Evolutionary conservation across 192 early-diverging fungal species (phyloP), one percentile per base, ranked within the genome.

Genomic region (Backusella circina): DNA sequence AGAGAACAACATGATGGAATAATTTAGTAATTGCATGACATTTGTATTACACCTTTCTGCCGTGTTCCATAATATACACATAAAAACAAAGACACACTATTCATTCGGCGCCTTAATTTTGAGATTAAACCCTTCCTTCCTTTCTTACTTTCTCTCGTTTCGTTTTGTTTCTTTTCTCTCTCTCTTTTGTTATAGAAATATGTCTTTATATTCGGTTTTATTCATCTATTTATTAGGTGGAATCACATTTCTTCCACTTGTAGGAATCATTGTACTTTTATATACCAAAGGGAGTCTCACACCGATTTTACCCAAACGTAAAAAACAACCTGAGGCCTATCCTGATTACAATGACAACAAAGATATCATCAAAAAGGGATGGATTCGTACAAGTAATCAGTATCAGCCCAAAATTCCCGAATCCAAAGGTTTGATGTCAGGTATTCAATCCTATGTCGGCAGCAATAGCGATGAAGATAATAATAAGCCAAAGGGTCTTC

Each of bases 301-400:
- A 47, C 69, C 69, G 10, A 33, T 66, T 33, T 30, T 70, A 28
- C 37, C 28, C 6, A 26, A 38, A 44, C 69, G 23, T 7, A 13
- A 16, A 23, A 28, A 70, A 13, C 23, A 39, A 30, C 21, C 26
- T 18, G 67, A 70, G 18, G 69, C 2, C 3, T 28, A 41, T 47
- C 39, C 23, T 28, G 54, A 44, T 47, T 38, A 70, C 33, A 41
- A 47, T 41, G n/a, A 35, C 23, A 38, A 30, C 41, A 31, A n/a
- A 26, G 69, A 28, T 21, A 71, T 30, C 36, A 47, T 67, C 32
- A 82, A 75, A 39, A 66, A 72, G 16, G 80, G 80, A n/a, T 82
- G 80, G 80, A 61, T 82, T 31, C 80, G 80, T 18, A 54, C 79
- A 4, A 82, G 39, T 36, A 75, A 71, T 21, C 74, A 79, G 9